These are phyloP conservation scores for Polychaeton citri DNA, from an alignment of 2,329 filamentous ascomycete species.

Conservation along the genomic window DNA sequence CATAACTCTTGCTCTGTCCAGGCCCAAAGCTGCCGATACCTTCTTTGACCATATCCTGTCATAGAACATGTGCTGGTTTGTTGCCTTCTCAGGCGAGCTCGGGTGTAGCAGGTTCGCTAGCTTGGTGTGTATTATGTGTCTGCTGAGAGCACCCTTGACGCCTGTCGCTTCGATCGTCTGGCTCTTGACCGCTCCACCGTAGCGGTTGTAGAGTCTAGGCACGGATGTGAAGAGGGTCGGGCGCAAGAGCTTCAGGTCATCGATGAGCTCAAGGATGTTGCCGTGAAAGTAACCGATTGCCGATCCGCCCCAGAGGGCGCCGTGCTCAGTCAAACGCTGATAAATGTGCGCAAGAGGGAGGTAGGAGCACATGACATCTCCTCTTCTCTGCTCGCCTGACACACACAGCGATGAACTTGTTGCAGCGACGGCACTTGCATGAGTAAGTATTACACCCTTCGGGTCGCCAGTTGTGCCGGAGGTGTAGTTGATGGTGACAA, in stretches of 20 bases:
- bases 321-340: constrained; percentile 70
- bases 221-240: constrained; percentile 80
- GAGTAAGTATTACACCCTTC: constrained; percentile 74
- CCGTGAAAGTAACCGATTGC: constrained; percentile 89
- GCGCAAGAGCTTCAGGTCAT: constrained; percentile 77
- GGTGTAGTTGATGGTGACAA: constrained; percentile 84
- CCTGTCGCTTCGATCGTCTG: constrained; percentile 68
- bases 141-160: constrained; percentile 66
- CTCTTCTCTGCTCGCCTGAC: constrained; percentile 30
- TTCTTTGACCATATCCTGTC: constrained; percentile 87
- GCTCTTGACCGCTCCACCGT: constrained; percentile 68
- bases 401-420: constrained; percentile 48
- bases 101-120: constrained; percentile 62
- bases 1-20: constrained; percentile 61
- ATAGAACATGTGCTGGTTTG: constrained; percentile 64
- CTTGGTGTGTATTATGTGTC: constrained; percentile 69
- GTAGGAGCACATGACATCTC: constrained; percentile 69
- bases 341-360: constrained; percentile 91
- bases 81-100: constrained; percentile 50
- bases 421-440: constrained; percentile 66
- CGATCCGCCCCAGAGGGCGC: constrained; percentile 55
- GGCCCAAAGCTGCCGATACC: constrained; percentile 67
- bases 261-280: constrained; percentile 70
- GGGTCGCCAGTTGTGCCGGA: constrained; percentile 73
- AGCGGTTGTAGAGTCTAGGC: constrained; percentile 81